phyloP scores from a whole-genome alignment of 345 rosid species.

The Cardamine occulta region DNA sequence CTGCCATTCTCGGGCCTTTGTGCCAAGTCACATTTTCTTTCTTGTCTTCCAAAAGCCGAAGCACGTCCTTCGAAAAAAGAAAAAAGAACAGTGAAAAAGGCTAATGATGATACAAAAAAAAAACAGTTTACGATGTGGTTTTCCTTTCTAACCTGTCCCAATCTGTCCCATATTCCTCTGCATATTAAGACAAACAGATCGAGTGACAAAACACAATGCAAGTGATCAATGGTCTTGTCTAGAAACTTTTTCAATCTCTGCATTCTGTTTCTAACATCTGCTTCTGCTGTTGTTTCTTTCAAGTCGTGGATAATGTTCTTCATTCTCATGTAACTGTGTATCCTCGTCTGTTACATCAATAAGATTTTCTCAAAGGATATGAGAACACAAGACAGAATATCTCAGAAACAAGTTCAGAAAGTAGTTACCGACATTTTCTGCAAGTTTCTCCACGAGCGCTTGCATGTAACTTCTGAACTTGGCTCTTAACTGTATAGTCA shows the following conservation, averaged over 20 bases:
- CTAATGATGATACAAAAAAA: background rate
- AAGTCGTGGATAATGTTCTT: constrained; percentile 80
- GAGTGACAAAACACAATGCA: constrained; percentile 61
- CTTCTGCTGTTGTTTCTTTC: constrained; percentile 63
- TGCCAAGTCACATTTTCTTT: constrained; percentile 77
- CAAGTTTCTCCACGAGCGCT: constrained; percentile 80
- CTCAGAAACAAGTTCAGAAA: constrained; percentile 17
- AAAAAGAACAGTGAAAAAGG: constrained; percentile 5
- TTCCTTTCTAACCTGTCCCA: constrained; percentile 68
- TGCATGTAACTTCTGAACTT: constrained; percentile 70
- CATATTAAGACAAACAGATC: constrained; percentile 67
- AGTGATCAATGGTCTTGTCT: constrained; percentile 59
- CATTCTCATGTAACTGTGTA: constrained; percentile 66
- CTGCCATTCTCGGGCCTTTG: constrained; percentile 67
- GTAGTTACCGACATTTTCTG: constrained; percentile 67
- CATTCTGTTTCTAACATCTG: constrained; percentile 69
- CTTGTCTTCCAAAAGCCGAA: constrained; percentile 67
- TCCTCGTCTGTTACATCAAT: constrained; percentile 54
- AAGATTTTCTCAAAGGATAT: background rate
- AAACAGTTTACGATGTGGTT: background rate
- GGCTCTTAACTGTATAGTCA: constrained; percentile 76
- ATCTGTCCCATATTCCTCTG: constrained; percentile 77
- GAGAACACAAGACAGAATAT: background rate
- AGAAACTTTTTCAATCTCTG: constrained; percentile 73
- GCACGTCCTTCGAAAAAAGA: constrained; percentile 57